Evolutionary conservation across 805 yeast species (phyloP), one percentile per base, ranked within the genome.

Genomic region (Zygosaccharomyces lentus): DNA sequence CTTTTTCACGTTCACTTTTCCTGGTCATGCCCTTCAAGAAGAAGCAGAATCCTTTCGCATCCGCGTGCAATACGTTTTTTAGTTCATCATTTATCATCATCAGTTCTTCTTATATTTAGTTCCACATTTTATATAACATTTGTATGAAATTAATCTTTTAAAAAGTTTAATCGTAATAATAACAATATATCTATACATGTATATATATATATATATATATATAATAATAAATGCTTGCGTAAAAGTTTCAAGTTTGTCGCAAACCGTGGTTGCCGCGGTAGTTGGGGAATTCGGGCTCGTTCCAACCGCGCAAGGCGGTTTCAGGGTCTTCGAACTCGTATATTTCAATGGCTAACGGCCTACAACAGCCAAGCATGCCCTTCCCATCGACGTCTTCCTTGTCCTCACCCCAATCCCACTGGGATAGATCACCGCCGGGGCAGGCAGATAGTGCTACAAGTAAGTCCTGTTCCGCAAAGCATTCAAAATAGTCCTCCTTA

Each of bases 391-490:
- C 73, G 15, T 61, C 63, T 9, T 67, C 71, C 24, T 67, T 69
- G 21, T 70, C 72, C 59, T 78, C 84, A 46, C 85, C 85, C 87
- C 87, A 81, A 38, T 79, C 84, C 86, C 86, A 81, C 42, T 71
- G 69, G 24, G 82, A 76, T 48, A 81, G 66, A 61, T 81, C 86
- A 24, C 87, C 87, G 41, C 86, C 87, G 3, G 85, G 86, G 60
- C 85, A 81, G 7, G 85, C 81, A 45, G 80, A 74, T 39, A 81
- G 72, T 7, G 86, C 86, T 53, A 82, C 77, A 41, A 81, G 63
- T 47, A 81, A 63, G 56, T 81, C 86, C 38, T 76, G 77, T 56
- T 81, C 87, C 3, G 85, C 85, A 62, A 80, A 81, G 59, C 78
- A 71, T 61, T 81, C 86, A 55, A 81, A 80, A 59, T 77, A 79